phyloP scores from a whole-genome alignment of 2,329 filamentous ascomycete genomes.

The Cryphonectria japonica region DNA sequence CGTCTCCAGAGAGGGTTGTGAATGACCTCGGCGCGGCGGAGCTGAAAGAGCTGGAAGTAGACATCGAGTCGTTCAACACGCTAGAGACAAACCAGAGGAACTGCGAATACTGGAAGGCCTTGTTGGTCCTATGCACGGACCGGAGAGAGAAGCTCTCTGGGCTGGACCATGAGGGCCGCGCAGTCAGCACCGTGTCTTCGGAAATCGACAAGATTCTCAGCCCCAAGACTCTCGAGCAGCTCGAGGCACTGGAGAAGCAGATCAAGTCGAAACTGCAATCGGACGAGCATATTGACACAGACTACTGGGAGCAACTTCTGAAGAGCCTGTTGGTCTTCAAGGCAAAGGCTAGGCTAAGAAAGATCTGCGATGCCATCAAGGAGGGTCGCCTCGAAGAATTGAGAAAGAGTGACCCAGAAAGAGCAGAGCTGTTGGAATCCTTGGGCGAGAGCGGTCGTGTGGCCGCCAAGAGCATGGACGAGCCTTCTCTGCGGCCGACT shows the following conservation, averaged over 20 bases:
- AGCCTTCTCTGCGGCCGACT: slow-evolving; percentile 31
- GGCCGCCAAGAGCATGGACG: slow-evolving; percentile 43
- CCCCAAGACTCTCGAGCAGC: slow-evolving; percentile 83
- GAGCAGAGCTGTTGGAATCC: slow-evolving; percentile 54
- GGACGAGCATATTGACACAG: slow-evolving; percentile 90
- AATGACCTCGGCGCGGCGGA: slow-evolving; percentile 70
- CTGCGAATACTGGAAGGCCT: slow-evolving; percentile 88
- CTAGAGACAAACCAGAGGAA: slow-evolving; percentile 81
- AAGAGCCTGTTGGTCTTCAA: slow-evolving; percentile 88
- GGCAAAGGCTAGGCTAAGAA: slow-evolving; percentile 81
- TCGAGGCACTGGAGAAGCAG: slow-evolving; percentile 85
- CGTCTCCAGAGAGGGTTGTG: slow-evolving; percentile 81
- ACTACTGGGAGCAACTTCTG: slow-evolving; percentile 96
- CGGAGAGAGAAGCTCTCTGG: slow-evolving; percentile 68
- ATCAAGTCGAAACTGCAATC: slow-evolving; percentile 85
- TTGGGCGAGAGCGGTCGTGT: slow-evolving; percentile 37
- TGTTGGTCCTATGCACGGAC: slow-evolving; percentile 83
- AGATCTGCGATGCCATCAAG: slow-evolving; percentile 76
- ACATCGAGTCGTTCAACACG: slow-evolving; percentile 78
- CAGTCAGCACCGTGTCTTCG: slow-evolving; percentile 78
- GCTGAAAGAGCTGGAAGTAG: slow-evolving; percentile 76
- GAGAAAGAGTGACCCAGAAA: slow-evolving; percentile 68
- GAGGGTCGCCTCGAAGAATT: slow-evolving; percentile 69
- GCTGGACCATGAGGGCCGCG: slow-evolving; percentile 67
- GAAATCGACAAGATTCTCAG: slow-evolving; percentile 88